Percentiles rank a stretch among this genome's conserved stretches.
Conservation (phyloP, 345 rosid species). For the Sonneratia alba region DNA sequence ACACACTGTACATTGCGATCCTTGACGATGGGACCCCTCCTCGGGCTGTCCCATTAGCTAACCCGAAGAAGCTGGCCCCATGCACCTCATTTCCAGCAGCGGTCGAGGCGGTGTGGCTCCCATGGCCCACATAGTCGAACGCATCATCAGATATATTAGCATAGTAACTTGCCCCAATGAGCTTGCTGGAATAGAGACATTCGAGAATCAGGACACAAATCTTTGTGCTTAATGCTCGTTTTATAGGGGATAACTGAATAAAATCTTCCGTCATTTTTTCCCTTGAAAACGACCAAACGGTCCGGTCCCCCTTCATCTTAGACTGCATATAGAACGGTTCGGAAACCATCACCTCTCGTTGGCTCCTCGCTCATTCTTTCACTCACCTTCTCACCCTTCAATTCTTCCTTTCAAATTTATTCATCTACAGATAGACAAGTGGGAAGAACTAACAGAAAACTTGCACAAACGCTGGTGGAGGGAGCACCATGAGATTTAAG, state of each 20-base stretch:
- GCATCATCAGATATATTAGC: neutral
- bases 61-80: slow-evolving; percentile 27
- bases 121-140: slow-evolving; percentile 18
- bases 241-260: too few species aligned
- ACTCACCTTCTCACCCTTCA: too few species aligned
- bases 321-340: too few species aligned
- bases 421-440: too few species aligned
- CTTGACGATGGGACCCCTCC: slow-evolving; percentile 23
- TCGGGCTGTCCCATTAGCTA: slow-evolving; percentile 30
- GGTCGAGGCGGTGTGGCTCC: slow-evolving; percentile 30
- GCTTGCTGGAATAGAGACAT: slow-evolving; percentile 14
- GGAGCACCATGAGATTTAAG: too few species aligned
- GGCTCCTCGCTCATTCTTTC: too few species aligned
- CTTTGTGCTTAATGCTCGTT: too few species aligned
- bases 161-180: slow-evolving; percentile 38
- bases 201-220: neutral
- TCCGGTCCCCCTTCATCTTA: too few species aligned
- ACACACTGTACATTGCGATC: slow-evolving; percentile 28
- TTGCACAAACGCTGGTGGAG: too few species aligned
- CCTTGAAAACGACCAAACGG: neutral
- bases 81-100: slow-evolving; percentile 19
- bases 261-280: slow-evolving; percentile 32
- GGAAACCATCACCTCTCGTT: too few species aligned
- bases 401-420: too few species aligned
- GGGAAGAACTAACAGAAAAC: too few species aligned